Base-by-base conservation (phyloP, 495 filamentous ascomycete species). In the Tuber indicum region DNA sequence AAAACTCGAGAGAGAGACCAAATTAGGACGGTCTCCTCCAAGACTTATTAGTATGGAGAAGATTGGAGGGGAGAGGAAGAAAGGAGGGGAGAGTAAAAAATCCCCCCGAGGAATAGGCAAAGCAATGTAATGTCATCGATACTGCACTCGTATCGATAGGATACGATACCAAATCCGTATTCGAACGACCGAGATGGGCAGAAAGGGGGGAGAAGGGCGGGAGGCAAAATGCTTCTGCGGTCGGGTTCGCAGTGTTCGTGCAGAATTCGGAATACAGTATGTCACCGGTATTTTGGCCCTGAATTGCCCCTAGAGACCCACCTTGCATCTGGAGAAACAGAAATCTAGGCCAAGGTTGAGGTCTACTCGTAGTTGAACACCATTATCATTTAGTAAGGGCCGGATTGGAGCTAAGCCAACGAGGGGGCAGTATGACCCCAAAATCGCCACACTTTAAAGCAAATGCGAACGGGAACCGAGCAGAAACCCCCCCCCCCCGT, bases 281-380 rank as follows among this genome's bases (percentile, higher is more conserved):
- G 71, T 69, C 42, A 78, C 76, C 76, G 72, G 77, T 77, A 66
- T 71, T 78, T 78, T 72, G 76, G 76, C 70, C 76, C 76, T 32
- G 52, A 16, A 62, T 62, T 32, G 52, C 52, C 52, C 52, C 26
- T 62, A 62, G n/a, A 32, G 3, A 26, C 52, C 52, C 10, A 62
- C 52, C 52, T 62, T 32, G 52, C 52, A 32, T 62, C 52, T 32
- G 3, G 52, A 32, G 52, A 32, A 32, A 16, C 52, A 62, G 26
- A 62, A 62, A 32, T 62, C 52, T 62, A 62, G 52, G 32, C 52
- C 52, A 62, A 32, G 32, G 26, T 26, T 16, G 12, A 62, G n/a
- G n/a, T 16, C n/a, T 10, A n/a, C n/a, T n/a, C n/a, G n/a, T n/a
- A 16, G n/a, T 62, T 26, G 52, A 62, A 16, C 12, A 52, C 8